A percentile compares a stretch with the other conserved stretches of the same genome.
These are phyloP conservation scores for Laburnicola sp. DNA, from an alignment of 2,329 filamentous ascomycete genomes.

Conservation along the genomic window DNA sequence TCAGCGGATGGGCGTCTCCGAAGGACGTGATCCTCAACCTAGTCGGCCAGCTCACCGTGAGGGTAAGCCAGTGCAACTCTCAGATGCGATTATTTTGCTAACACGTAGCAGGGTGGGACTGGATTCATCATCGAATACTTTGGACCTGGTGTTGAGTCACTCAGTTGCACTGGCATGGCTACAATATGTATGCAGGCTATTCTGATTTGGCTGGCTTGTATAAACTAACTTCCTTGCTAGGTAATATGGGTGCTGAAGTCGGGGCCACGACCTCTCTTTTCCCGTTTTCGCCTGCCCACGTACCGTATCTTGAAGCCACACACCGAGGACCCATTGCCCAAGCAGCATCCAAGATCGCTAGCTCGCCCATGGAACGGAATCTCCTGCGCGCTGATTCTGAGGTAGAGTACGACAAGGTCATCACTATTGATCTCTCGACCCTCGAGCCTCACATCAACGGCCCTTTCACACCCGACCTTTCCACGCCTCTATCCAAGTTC, in stretches of 20 bases:
- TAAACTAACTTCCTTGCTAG: background rate
- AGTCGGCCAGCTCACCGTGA: conserved; percentile 86
- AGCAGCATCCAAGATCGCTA: conserved; percentile 65
- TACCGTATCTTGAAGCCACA: conserved; percentile 84
- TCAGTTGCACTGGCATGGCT: conserved; percentile 91
- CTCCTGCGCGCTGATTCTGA: conserved; percentile 76
- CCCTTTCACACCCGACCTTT: conserved; percentile 63
- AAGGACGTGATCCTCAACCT: conserved; percentile 95
- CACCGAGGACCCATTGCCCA: conserved; percentile 72
- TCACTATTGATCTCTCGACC: conserved; percentile 85
- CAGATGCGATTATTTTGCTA: background rate
- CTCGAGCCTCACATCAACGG: conserved; percentile 97
- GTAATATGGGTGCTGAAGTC: conserved; percentile 68
- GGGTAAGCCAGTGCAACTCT: conserved; percentile 47
- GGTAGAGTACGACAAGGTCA: conserved; percentile 86
- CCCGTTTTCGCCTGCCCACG: conserved; percentile 83
- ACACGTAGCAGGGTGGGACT: conserved; percentile 68
- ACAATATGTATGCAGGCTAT: conserved; percentile 64
- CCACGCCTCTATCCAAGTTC: conserved; percentile 39
- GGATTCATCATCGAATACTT: conserved; percentile 95
- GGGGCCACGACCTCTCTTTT: conserved; percentile 96
- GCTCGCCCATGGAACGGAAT: conserved; percentile 61
- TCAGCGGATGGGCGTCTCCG: conserved; percentile 88
- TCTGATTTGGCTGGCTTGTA: background rate
- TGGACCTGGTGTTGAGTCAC: conserved; percentile 82